Percentiles rank a stretch among this genome's conserved stretches.
Evolutionary conservation across 305 asterid genomes (phyloP).

Genomic region (Plantago coronopus): DNA sequence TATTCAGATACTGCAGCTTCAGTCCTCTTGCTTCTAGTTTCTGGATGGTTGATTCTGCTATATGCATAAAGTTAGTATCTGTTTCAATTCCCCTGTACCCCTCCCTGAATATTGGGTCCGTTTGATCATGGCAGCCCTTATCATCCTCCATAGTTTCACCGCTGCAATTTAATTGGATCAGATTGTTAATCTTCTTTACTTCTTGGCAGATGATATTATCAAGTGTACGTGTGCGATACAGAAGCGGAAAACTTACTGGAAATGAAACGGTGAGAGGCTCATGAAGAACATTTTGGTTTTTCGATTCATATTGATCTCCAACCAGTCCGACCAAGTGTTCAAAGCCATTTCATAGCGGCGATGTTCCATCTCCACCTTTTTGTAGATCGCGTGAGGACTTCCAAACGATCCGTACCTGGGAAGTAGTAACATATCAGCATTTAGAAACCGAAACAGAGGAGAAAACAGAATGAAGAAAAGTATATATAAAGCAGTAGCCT

Average conservation of each 20-base stretch:
- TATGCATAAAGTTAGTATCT: constrained; percentile 30
- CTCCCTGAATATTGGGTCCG: constrained; percentile 31
- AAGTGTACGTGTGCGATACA: not conserved
- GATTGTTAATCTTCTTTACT: not conserved
- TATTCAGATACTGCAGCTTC: constrained; percentile 45
- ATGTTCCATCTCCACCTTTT: constrained; percentile 31
- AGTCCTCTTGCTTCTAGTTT: constrained; percentile 35
- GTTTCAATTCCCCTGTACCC: constrained; percentile 31
- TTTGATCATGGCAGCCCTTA: constrained; percentile 31
- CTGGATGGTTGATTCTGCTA: constrained; percentile 23
- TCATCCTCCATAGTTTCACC: constrained; percentile 27
- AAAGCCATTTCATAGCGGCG: constrained; percentile 56
- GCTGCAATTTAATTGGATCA: constrained; percentile 16
- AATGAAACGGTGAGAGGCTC: constrained; percentile 48
- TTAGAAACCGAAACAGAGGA: not conserved
- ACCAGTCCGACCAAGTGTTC: constrained; percentile 66
- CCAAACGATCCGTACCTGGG: constrained; percentile 62
- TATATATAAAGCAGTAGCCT: not conserved
- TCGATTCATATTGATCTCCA: constrained; percentile 44
- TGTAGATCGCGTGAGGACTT: constrained; percentile 35
- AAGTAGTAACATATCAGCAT: not conserved
- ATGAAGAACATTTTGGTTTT: constrained; percentile 51
- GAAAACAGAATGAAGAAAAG: not conserved
- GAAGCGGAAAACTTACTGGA: not conserved
- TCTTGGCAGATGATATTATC: no score